Evolutionary conservation across 1,139 yeast species (phyloP), one percentile per base, ranked within the genome.

Genomic region (Candida tetrigidarum): DNA sequence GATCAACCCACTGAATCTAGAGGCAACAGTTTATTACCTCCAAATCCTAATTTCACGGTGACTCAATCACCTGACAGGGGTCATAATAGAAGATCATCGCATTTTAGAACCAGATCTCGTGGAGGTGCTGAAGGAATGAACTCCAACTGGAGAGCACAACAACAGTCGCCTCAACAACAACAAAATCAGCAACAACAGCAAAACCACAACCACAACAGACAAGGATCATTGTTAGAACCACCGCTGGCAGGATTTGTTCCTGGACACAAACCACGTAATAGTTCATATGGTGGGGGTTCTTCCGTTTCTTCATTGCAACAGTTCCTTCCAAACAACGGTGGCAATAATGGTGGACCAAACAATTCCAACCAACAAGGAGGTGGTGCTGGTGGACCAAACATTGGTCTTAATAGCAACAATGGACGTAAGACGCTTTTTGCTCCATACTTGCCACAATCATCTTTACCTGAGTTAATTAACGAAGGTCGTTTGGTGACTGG

Each of bases 401-500:
- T 68, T 34, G 56, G 59, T 44, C 38, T 48, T 14, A 47, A 45
- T 4, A 32, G 42, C 4, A 44, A 46, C 20, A 71, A 71, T 46
- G 74, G 75, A 15, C 81, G 99, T 56, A 93, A 92, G 61, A 88
- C 97, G 0, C 77, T 93, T 45, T 93, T 93, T 69, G 96, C 97
- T 23, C 99, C 99, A 5, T 93, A 93, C 61, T 76, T 93, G 48
- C 97, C 98, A 3, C 99, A 93, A 60, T 87, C 92, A 3, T 84
- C 96, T 2, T 80, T 93, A 44, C 98, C 99, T 0, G 96, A 86
- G 25, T 75, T 93, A 50, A 84, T 93, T 44, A 83, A 82, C 52
- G 97, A 93, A 53, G 99, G 99, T 18, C 80, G 92, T 51, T 76
- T 93, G 48, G 99, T 93, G 6, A 86, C 96, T 4, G 99, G 99